A percentile compares a stretch with the other conserved stretches of the same genome.
These are phyloP conservation scores for Diaporthe velutina DNA, from an alignment of 2,329 filamentous ascomycete genomes.

Conservation along the genomic window DNA sequence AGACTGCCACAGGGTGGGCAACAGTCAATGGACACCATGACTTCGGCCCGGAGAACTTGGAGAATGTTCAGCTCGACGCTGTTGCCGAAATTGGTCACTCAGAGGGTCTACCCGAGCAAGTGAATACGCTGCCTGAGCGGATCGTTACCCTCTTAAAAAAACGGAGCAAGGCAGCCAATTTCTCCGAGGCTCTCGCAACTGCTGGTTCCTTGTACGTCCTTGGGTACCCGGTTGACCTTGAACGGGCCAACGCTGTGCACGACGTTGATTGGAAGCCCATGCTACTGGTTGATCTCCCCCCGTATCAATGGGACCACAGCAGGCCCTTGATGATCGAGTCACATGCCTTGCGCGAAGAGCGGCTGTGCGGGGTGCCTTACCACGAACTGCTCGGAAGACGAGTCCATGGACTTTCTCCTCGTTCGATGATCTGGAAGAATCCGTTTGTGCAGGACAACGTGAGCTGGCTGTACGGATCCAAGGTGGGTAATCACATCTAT, in stretches of 20 bases:
- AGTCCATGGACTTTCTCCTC: neutral
- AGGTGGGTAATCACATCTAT: neutral
- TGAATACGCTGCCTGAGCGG: rapidly evolving
- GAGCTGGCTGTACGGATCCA: neutral
- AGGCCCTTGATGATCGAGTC: neutral
- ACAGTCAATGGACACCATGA: neutral
- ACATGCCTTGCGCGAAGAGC: neutral
- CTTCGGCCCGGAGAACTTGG: neutral
- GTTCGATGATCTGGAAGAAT: neutral
- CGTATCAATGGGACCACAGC: slow-evolving; percentile 1
- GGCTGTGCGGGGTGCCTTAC: neutral
- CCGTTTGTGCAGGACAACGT: neutral
- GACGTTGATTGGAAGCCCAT: neutral
- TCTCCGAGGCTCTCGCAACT: neutral
- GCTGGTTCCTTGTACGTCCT: neutral
- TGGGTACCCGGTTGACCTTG: neutral
- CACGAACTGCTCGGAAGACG: neutral
- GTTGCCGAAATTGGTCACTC: neutral
- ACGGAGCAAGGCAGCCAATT: neutral
- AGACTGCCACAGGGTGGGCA: rapidly evolving
- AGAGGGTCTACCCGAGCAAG: neutral
- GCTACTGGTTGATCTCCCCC: neutral
- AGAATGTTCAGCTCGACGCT: neutral
- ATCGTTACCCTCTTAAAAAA: too few species aligned
- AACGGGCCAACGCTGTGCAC: neutral